Evolutionary conservation across 2,329 filamentous ascomycete genomes (phyloP).

Genomic region (Cladophialophora psammophila): DNA sequence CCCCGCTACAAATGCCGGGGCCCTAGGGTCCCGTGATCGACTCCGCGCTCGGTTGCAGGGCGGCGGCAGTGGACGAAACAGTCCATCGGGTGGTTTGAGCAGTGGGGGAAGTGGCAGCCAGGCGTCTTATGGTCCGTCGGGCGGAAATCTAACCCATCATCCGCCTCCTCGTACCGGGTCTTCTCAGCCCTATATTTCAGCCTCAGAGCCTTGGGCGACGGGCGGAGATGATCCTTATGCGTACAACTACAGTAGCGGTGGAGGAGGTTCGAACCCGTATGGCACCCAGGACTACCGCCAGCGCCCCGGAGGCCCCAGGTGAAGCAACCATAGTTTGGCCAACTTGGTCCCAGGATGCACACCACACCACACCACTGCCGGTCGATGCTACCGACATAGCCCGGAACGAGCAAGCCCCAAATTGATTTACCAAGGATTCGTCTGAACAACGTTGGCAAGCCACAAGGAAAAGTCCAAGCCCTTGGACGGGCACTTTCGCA

Average conservation of each 20-base stretch:
- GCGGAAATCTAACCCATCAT: conserved; percentile 21
- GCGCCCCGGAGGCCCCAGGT: conserved; percentile 38
- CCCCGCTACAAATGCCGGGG: conserved; percentile 48
- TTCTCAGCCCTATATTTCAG: conserved; percentile 39
- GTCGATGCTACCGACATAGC: background rate
- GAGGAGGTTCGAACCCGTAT: conserved; percentile 32
- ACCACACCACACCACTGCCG: background rate
- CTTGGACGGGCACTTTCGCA: background rate
- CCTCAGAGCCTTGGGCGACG: conserved; percentile 40
- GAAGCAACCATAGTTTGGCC: conserved; percentile 10
- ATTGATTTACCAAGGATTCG: background rate
- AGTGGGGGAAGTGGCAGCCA: conserved; percentile 25
- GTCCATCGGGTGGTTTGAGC: conserved; percentile 32
- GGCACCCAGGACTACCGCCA: conserved; percentile 35
- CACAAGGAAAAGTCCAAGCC: background rate
- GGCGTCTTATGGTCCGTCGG: conserved; percentile 27
- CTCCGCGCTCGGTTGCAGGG: conserved; percentile 81
- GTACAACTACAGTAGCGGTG: conserved; percentile 26
- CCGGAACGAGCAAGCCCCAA: background rate
- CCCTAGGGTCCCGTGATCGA: conserved; percentile 59
- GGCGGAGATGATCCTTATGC: conserved; percentile 33
- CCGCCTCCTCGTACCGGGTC: conserved; percentile 24
- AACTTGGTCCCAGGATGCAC: background rate
- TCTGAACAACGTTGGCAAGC: conserved; percentile 1
- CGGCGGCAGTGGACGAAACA: conserved; percentile 47